These are phyloP conservation scores for Verticillium alfalfae DNA, from an alignment of 2,329 filamentous ascomycete genomes.

Conservation along the genomic window DNA sequence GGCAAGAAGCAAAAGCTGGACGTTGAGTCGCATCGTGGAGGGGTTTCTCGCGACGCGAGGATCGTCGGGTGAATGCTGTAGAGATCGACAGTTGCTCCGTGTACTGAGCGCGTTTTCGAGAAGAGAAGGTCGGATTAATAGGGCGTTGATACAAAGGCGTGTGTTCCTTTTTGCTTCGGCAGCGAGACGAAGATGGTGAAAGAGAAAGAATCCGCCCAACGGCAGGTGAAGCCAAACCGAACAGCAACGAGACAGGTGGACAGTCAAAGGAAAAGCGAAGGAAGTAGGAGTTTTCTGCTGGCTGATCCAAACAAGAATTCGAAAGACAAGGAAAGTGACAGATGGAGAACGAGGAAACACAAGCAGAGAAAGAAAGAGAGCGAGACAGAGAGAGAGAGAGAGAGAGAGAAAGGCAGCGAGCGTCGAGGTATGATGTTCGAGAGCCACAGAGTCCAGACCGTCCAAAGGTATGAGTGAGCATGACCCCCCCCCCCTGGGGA, in stretches of 20 bases:
- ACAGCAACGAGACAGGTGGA: background rate
- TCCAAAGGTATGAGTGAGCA: background rate
- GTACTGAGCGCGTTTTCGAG: background rate
- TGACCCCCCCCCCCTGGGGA: background rate
- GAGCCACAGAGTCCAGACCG: background rate
- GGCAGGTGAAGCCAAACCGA: background rate
- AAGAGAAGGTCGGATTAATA: background rate
- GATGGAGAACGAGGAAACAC: background rate
- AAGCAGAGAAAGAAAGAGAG: constrained; percentile 2
- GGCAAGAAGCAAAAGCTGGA: constrained; percentile 7
- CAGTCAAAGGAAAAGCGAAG: background rate
- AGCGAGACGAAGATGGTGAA: constrained; percentile 4
- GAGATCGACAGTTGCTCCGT: background rate
- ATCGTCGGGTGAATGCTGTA: background rate
- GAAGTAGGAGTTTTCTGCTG: background rate
- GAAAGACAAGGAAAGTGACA: background rate
- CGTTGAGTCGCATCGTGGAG: constrained; percentile 1
- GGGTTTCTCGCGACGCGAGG: no score
- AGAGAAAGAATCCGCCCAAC: constrained; percentile 1
- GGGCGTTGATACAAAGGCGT: background rate
- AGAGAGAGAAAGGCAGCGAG: constrained; percentile 5
- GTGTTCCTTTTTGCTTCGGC: background rate
- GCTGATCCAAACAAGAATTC: background rate
- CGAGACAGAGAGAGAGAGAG: constrained; percentile 4
- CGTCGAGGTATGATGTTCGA: background rate